Evolutionary conservation across 805 yeast genomes (phyloP), one percentile per base, ranked within the genome.

Genomic region (Metschnikowia kunwiensis): DNA sequence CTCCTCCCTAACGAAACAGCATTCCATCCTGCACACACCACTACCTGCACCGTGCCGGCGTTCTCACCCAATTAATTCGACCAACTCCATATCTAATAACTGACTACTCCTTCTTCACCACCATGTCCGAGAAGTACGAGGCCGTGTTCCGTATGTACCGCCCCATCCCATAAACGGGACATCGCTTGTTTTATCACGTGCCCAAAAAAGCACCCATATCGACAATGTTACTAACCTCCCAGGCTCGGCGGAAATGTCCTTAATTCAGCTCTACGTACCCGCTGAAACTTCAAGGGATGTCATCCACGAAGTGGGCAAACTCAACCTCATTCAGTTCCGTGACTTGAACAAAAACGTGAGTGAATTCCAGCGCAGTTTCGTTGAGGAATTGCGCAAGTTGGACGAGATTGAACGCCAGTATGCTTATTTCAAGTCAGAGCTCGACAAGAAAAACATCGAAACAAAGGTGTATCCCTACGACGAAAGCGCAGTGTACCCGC

Each of bases 171-270:
- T n/a, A n/a, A n/a, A n/a, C n/a, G n/a, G n/a, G n/a, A n/a, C n/a
- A n/a, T n/a, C n/a, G n/a, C n/a, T n/a, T n/a, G n/a, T n/a, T n/a
- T n/a, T n/a, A n/a, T n/a, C n/a, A n/a, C n/a, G n/a, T 7, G 26
- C 26, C 13, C 12, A 9, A 24, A 24, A 24, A 2, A 4, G 13
- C 3, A 10, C 5, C n/a, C 11, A n/a, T 23, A 14, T 14, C 10
- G 2, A 27, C 28, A n/a, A 12, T 23, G 23, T 25, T 47, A 52
- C 55, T 47, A 51, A 49, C 54, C 50, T 9, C 27, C 27, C 38
- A 61, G 69, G 96, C 72, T 89, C 97, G 40, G 97, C 97, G 82
- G 95, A 86, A 55, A 94, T 93, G 97, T 78, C 95, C 32, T 75
- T 89, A 51, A 84, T 91, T 35, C 96, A 93, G 68, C 71, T 93